phyloP scores from a whole-genome alignment of 352 stramenopile genomes.

The Globisporangium alternatum region DNA sequence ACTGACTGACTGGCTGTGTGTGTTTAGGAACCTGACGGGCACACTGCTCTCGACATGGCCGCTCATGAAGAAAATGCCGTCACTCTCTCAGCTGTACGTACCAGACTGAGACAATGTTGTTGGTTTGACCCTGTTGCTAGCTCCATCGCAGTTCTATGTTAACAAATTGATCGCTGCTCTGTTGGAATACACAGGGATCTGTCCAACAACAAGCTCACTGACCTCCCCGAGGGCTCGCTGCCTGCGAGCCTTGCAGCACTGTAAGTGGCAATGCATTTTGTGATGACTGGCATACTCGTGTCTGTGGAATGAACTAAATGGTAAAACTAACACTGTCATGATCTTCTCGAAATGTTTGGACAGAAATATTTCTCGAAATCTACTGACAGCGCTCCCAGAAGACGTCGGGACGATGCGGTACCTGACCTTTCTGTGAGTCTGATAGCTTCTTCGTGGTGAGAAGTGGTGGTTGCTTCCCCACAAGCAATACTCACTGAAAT shows the following conservation, averaged over 20 bases:
- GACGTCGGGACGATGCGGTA: constrained; percentile 18
- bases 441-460: no score
- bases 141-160: neutral
- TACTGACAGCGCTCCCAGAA: constrained; percentile 7
- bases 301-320: no score
- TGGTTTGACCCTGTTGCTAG: neutral
- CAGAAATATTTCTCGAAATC: constrained; percentile 18
- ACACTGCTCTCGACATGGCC: constrained; percentile 13
- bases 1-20: neutral
- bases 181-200: constrained; percentile 9
- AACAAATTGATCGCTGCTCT: neutral
- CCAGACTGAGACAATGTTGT: neutral
- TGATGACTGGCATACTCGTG: neutral
- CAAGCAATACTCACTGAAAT: neutral
- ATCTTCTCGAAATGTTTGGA: neutral
- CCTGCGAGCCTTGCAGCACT: constrained; percentile 10
- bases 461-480: no score
- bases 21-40: constrained; percentile 12
- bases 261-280: neutral
- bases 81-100: constrained; percentile 17
- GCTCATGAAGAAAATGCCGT: constrained; percentile 11
- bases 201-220: constrained; percentile 9
- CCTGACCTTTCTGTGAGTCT: constrained; percentile 12
- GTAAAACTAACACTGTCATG: neutral
- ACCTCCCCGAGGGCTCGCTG: constrained; percentile 9